Evolutionary conservation across 805 yeast species (phyloP), one percentile per base, ranked within the genome.

Genomic region (Yarrowia phangngaensis): DNA sequence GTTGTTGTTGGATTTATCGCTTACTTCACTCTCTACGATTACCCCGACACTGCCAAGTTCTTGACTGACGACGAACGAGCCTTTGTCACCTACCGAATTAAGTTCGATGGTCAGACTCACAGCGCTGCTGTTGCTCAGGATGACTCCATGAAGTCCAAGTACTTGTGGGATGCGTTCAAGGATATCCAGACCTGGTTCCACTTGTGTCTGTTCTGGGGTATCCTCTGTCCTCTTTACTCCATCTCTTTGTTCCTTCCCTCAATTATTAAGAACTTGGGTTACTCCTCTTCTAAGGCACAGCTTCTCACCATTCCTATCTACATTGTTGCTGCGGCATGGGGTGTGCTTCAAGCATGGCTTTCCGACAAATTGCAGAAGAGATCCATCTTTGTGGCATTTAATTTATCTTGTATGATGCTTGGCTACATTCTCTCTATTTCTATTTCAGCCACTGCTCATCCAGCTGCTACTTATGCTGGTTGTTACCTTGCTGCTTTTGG

Each of bases 201-300:
- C 35, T 74, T 78, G 2, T 58, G 76, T 29, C 67, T 69, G 9
- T 78, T 76, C 60, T 76, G 74, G 59, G 74, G 75, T 19, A 64
- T 76, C 51, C 72, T 76, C 53, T 71, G 75, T 55, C 81, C 82
- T 23, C 66, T 79, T 16, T 77, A 77, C 54, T 76, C 80, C 31
- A 75, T 76, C 55, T 80, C 80, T 8, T 75, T 70, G 58, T 76
- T 76, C 59, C 75, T 80, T 20, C 77, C 81, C 48, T 67, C 77
- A 15, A 76, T 76, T 54, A 75, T 76, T 55, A 66, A 64, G 27
- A 62, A 70, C 47, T 64, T 76, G 68, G 80, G 80, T 20, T 70
- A 79, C 67, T 74, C 84, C 4, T 80, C 82, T 6, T 79, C 73
- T 55, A 68, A 71, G 41, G 87, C 75, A 9, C 68, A 70, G 46